phyloP scores from a whole-genome alignment of 208 protist genomes.

The Leishmania guyanensis region DNA sequence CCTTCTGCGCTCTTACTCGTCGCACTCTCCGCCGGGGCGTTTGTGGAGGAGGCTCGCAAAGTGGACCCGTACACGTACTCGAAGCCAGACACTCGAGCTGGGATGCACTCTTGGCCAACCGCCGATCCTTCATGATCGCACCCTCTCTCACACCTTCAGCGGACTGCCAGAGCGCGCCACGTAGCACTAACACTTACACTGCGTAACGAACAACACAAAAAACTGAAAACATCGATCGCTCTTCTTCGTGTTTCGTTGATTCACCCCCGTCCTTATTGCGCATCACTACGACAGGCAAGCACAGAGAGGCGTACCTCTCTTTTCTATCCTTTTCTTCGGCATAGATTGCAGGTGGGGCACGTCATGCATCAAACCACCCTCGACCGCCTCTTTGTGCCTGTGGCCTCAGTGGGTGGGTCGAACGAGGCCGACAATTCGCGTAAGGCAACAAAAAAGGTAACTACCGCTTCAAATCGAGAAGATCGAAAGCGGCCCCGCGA shows the following conservation, averaged over 20 bases:
- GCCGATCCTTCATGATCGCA: background rate
- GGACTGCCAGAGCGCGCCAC: background rate
- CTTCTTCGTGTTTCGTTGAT: background rate
- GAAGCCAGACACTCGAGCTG: background rate
- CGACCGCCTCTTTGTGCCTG: slow-evolving; percentile 24
- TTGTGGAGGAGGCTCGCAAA: background rate
- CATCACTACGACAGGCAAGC: background rate
- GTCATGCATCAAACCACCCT: slow-evolving; percentile 31
- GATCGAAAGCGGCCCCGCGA: slow-evolving; percentile 23
- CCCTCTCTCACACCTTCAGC: background rate
- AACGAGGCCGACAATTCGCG: background rate
- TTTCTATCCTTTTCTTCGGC: background rate
- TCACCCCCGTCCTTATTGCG: background rate
- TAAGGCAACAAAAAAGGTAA: background rate
- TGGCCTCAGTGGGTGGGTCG: slow-evolving; percentile 5
- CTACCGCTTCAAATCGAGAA: background rate
- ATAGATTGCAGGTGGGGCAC: background rate
- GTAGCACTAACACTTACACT: background rate
- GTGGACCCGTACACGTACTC: background rate
- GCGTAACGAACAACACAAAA: background rate
- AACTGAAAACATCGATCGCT: background rate
- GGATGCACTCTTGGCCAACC: background rate
- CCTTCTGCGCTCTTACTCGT: background rate
- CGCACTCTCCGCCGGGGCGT: background rate
- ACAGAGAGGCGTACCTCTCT: background rate